These are phyloP conservation scores for Eucalyptus globulus DNA, from an alignment of 345 rosid genomes.

Conservation along the genomic window DNA sequence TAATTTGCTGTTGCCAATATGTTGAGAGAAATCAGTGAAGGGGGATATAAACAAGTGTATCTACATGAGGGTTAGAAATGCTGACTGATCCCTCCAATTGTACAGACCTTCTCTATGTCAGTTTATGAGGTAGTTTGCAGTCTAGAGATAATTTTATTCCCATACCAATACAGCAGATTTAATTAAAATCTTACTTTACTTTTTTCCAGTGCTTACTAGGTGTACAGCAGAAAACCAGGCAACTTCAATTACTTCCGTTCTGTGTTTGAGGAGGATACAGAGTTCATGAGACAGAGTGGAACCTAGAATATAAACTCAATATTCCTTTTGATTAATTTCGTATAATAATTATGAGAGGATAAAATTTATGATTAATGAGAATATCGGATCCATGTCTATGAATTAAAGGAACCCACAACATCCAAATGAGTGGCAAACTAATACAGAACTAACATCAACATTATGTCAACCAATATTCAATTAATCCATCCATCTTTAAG, in stretches of 20 bases:
- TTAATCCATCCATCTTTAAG: neutral
- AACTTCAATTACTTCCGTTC: neutral
- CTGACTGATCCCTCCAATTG: neutral
- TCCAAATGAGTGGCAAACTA: neutral
- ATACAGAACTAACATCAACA: neutral
- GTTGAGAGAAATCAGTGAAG: neutral
- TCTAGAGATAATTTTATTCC: neutral
- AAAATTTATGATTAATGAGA: neutral
- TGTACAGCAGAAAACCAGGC: neutral
- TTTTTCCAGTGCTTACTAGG: neutral
- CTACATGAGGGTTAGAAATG: neutral
- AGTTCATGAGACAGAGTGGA: neutral
- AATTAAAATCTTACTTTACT: neutral
- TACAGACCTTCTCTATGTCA: neutral
- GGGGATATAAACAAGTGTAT: neutral
- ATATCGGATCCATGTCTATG: neutral
- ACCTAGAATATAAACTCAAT: neutral
- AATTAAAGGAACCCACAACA: neutral
- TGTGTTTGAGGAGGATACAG: neutral
- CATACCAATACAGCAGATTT: neutral
- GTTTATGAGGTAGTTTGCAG: neutral
- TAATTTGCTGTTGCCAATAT: neutral
- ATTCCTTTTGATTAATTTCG: neutral
- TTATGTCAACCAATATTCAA: neutral
- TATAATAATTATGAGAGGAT: neutral